These are phyloP conservation scores for Diplocarpon rosae DNA, from an alignment of 2,329 filamentous ascomycete genomes.

Conservation along the genomic window DNA sequence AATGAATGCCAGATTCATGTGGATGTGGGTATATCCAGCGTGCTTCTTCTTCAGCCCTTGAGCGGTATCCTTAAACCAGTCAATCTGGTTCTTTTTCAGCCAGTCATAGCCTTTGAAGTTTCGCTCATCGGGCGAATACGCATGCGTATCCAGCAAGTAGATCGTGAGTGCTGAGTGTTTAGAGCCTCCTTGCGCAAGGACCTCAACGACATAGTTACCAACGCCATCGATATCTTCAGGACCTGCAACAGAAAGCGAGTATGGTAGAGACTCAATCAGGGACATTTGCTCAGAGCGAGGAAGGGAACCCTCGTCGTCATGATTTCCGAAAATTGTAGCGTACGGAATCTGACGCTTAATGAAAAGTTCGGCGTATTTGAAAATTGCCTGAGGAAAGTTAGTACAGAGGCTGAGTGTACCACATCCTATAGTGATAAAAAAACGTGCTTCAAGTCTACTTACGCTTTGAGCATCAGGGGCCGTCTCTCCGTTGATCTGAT, in stretches of 20 bases:
- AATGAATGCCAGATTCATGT: slow-evolving; percentile 94
- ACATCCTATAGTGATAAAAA: neutral
- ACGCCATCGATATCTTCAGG: slow-evolving; percentile 78
- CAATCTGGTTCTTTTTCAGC: slow-evolving; percentile 88
- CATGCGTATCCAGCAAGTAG: slow-evolving; percentile 90
- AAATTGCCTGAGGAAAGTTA: slow-evolving; percentile 54
- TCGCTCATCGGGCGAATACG: slow-evolving; percentile 81
- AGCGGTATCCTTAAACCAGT: slow-evolving; percentile 82
- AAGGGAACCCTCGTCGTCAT: slow-evolving; percentile 78
- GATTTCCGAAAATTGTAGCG: slow-evolving; percentile 91
- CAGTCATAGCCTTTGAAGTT: slow-evolving; percentile 93
- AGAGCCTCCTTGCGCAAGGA: slow-evolving; percentile 67
- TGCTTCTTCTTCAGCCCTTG: slow-evolving; percentile 65
- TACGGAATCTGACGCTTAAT: slow-evolving; percentile 85
- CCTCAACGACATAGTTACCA: slow-evolving; percentile 89
- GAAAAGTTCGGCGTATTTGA: slow-evolving; percentile 81
- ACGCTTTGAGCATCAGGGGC: slow-evolving; percentile 82
- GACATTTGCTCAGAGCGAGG: slow-evolving; percentile 71
- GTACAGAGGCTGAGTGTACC: slow-evolving; percentile 5
- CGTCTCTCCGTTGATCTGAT: slow-evolving; percentile 91
- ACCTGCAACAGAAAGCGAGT: slow-evolving; percentile 75
- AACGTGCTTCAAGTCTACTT: slow-evolving; percentile 24
- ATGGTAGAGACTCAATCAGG: slow-evolving; percentile 76
- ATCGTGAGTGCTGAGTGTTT: slow-evolving; percentile 85
- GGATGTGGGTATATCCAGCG: slow-evolving; percentile 75